A percentile compares a stretch with the other conserved stretches of the same genome.
phyloP scores from a whole-genome alignment of 805 yeast species.

The Starmerella lactis-condensi region DNA sequence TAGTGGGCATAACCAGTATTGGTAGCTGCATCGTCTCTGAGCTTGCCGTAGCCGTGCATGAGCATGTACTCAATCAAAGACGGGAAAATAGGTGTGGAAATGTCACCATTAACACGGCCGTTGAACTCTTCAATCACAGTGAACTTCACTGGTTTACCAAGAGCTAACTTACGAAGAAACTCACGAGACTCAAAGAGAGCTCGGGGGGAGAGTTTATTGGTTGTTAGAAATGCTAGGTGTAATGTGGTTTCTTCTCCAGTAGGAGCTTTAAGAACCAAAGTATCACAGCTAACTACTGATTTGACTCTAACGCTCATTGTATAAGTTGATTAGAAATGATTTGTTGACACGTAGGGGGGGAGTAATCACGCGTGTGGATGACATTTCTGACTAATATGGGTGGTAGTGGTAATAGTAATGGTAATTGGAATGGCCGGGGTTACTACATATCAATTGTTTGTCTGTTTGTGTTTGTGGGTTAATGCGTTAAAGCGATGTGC shows the following conservation, averaged over 20 bases:
- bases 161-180: conserved; percentile 37
- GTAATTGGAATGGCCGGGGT: too few species aligned
- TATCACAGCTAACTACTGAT: conserved; percentile 52
- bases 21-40: conserved; percentile 33
- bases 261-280: conserved; percentile 43
- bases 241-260: too few species aligned
- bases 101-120: conserved; percentile 51
- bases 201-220: too few species aligned
- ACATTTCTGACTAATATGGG: too few species aligned
- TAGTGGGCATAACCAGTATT: conserved; percentile 29
- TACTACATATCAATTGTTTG: too few species aligned
- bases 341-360: too few species aligned
- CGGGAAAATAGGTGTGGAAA: conserved; percentile 41
- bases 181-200: conserved; percentile 50
- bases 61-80: conserved; percentile 41
- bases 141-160: conserved; percentile 47
- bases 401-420: too few species aligned
- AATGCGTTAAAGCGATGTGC: too few species aligned
- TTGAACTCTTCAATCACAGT: conserved; percentile 34
- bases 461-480: too few species aligned
- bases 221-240: too few species aligned
- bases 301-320: conserved; percentile 47
- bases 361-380: too few species aligned
- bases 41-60: conserved; percentile 41
- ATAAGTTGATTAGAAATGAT: too few species aligned